These are phyloP conservation scores for Saccharomyces pastorianus DNA, from an alignment of 1,139 yeast species.

Conservation along the genomic window DNA sequence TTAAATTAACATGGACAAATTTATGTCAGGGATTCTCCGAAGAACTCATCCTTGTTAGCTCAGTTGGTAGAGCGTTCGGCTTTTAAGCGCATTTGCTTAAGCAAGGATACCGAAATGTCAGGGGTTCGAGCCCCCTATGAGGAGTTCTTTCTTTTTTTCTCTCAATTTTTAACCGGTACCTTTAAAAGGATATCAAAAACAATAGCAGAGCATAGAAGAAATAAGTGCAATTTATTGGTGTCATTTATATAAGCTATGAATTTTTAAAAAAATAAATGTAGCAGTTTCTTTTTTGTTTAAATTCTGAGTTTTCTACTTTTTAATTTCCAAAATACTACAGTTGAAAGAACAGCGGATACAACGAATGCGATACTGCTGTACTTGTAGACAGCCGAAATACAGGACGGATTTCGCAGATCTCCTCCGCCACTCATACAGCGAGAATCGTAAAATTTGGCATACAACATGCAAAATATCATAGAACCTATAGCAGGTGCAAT, in stretches of 20 bases:
- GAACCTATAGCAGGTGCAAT: conserved; percentile 88
- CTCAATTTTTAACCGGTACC: neutral
- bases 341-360: conserved; percentile 9
- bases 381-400: conserved; percentile 19
- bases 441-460: conserved; percentile 58
- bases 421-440: conserved; percentile 16
- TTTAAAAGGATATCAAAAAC: neutral
- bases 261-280: neutral
- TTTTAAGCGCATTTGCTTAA: conserved; percentile 28
- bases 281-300: neutral
- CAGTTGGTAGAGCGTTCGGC: conserved; percentile 34
- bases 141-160: conserved; percentile 26
- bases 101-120: conserved; percentile 32
- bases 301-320: neutral
- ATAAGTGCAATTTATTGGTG: neutral
- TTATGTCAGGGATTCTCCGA: neutral
- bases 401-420: conserved; percentile 6
- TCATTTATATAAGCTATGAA: neutral
- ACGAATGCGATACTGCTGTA: conserved; percentile 10
- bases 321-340: conserved; percentile 6
- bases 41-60: conserved; percentile 34
- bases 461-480: conserved; percentile 58
- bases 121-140: conserved; percentile 37
- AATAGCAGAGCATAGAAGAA: neutral
- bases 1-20: too few relatives aligned